A percentile compares a stretch with the other conserved stretches of the same genome.
phyloP scores from a whole-genome alignment of 106 monocot species.

The Dendrobium officinale region DNA sequence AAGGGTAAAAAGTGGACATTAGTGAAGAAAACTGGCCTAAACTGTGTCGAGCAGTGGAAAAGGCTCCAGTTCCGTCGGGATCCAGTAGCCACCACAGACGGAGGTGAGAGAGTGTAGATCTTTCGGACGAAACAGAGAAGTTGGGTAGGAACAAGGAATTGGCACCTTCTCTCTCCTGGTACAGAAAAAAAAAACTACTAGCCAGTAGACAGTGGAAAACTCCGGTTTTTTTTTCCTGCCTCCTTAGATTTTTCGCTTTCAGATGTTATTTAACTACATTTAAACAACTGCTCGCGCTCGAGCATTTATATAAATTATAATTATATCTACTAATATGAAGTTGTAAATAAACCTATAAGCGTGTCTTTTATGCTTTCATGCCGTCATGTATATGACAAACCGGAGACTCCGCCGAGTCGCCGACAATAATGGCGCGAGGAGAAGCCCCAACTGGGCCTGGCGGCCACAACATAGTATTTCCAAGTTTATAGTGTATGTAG shows the following conservation, averaged over 20 bases:
- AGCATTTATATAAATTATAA: neutral
- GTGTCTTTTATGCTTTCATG: too few relatives aligned
- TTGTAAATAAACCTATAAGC: too few relatives aligned
- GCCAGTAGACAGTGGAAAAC: neutral
- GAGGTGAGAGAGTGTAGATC: neutral
- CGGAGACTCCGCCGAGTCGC: too few relatives aligned
- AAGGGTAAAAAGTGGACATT: neutral
- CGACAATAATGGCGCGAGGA: too few relatives aligned
- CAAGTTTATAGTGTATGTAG: too few relatives aligned
- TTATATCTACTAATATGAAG: neutral
- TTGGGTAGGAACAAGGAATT: neutral
- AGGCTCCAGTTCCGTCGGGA: neutral
- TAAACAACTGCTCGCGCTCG: neutral
- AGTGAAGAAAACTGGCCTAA: neutral
- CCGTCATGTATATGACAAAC: too few relatives aligned
- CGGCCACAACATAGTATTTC: too few relatives aligned
- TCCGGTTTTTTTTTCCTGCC: neutral
- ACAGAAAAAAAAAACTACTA: too few relatives aligned
- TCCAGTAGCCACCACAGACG: neutral
- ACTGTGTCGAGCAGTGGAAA: neutral
- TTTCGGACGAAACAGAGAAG: neutral
- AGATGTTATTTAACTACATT: neutral
- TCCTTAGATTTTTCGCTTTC: neutral
- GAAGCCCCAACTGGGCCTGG: too few relatives aligned
- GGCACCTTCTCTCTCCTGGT: neutral